Evolutionary conservation across 2,329 filamentous ascomycete species (phyloP), one percentile per base, ranked within the genome.

Genomic region (Penicillium occitanis): DNA sequence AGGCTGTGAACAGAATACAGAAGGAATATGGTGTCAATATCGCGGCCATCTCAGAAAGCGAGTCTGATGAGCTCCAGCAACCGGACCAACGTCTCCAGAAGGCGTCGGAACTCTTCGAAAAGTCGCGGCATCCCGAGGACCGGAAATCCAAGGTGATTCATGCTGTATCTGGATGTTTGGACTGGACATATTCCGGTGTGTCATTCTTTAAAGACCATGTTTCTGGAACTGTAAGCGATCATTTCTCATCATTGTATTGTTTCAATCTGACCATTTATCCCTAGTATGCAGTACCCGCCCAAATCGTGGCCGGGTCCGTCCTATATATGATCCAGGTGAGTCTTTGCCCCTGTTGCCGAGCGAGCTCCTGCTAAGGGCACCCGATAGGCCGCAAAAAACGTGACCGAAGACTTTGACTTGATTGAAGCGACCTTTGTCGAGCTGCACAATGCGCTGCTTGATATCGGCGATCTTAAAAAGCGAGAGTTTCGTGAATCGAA

Each of bases 141-240:
- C 57, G 57, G 7, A 60, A 60, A 44, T 46, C 57, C 14, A 60
- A 60, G 25, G 57, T 60, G 40, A 60, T 60, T 13, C 5, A 60
- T n/a, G 57, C 57, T 60, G 57, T 60, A 28, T 60, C 57, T 46
- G 57, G 57, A 44, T 60, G 57, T 46, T 60, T 60, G 57, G 57
- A 60, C 40, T 60, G 57, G 57, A 60, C 57, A 17, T 60, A 60
- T 60, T 60, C 57, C 1, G 57, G 57, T n/a, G 57, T 60, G 22
- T 28, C 35, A 11, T 60, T 60, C 17, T 60, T 60, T 13, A 42
- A 60, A 33, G 35, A 42, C 28, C 57, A 60, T 60, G 57, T 60
- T 10, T 60, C 57, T 28, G 57, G 57, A 44, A 60, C 57, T 44
- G 57, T 60, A 60, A 60, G 57, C 25, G 19, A 42, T 30, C 22